Base-by-base conservation (phyloP, 1,284 basidiomycete species). In the Cutaneotrichosporon sp. region DNA sequence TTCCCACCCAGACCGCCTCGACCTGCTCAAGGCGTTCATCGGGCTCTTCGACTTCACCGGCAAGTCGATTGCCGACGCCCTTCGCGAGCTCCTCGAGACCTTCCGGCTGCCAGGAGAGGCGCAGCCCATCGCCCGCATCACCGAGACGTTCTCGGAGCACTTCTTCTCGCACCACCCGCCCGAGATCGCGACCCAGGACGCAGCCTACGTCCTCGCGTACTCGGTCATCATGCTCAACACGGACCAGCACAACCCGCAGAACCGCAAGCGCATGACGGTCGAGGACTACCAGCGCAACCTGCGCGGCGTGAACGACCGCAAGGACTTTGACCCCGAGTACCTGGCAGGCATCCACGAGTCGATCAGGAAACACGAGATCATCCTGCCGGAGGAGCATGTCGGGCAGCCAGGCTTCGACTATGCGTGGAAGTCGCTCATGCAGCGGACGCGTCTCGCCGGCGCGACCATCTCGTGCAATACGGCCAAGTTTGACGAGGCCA, bases 141-240 rank as follows among this genome's bases (percentile, higher is more conserved):
- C 97, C 1, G 94, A 98, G 78, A 93, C 88, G 1, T 99, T 99
- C 76, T 93, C 97, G 0, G 87, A 90, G 43, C 85, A 87, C 59
- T 98, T 95, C 80, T 95, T 97, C 78, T 89, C 89, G 5, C 86
- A 91, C 20, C 81, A 82, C 29, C 94, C 95, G 62, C 86, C 86
- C 52, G 95, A 95, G 73, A 89, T 99, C 70, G 91, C 90, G 72
- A 89, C 84, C 47, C 87, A 93, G 79, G 97, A 99, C 77, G 92
- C 95, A 1, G 91, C 93, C 24, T 97, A 97, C 79, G 90, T 99
- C 3, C 81, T 99, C 27, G 87, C 95, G 0, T 99, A 89, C 79
- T 97, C 95, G 0, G 89, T 99, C 67, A 98, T 99, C 79, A 87
- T 99, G 93, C 86, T 99, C 61, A 99, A 99, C 79, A 99, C 97